Conservation (phyloP, 1,139 yeast genomes). For the Meyerozyma elateridarum region DNA sequence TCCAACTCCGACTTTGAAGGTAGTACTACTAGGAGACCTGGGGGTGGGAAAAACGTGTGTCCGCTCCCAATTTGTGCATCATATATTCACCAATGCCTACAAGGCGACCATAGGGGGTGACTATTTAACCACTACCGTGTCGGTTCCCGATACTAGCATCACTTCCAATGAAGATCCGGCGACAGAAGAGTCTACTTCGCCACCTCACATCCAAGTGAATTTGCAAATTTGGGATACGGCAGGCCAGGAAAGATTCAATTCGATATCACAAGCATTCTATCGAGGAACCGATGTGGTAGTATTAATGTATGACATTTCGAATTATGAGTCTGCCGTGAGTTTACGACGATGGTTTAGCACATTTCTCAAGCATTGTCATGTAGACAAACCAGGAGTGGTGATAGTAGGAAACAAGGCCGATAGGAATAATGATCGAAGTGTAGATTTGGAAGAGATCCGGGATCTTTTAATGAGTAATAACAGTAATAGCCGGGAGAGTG, state of each 20-base stretch:
- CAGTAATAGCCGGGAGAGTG: background rate
- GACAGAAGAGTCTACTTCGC: too few relatives aligned
- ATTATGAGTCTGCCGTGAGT: conserved; percentile 49
- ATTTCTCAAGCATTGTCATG: conserved; percentile 48
- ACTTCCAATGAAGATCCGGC: background rate
- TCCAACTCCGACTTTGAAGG: conserved; percentile 41
- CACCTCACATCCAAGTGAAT: conserved; percentile 23
- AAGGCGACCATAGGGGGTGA: conserved; percentile 63
- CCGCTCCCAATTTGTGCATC: conserved; percentile 55
- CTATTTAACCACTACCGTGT: conserved; percentile 45
- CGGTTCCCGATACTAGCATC: conserved; percentile 8
- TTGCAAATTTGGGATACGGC: conserved; percentile 67
- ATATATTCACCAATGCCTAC: conserved; percentile 53
- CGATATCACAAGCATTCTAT: conserved; percentile 55
- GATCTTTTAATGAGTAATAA: conserved; percentile 26
- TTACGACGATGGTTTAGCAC: conserved; percentile 49
- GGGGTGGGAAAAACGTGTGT: conserved; percentile 62
- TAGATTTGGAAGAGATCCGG: conserved; percentile 38
- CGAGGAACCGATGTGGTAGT: conserved; percentile 59
- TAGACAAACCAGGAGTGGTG: conserved; percentile 44
- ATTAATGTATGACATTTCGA: conserved; percentile 53
- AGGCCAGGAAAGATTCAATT: conserved; percentile 61
- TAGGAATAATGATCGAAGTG: conserved; percentile 31
- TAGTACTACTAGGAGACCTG: conserved; percentile 55
- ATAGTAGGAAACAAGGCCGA: conserved; percentile 57